Evolutionary conservation across 1,284 basidiomycete species (phyloP).

Genomic region (Porogramme epimiltina): DNA sequence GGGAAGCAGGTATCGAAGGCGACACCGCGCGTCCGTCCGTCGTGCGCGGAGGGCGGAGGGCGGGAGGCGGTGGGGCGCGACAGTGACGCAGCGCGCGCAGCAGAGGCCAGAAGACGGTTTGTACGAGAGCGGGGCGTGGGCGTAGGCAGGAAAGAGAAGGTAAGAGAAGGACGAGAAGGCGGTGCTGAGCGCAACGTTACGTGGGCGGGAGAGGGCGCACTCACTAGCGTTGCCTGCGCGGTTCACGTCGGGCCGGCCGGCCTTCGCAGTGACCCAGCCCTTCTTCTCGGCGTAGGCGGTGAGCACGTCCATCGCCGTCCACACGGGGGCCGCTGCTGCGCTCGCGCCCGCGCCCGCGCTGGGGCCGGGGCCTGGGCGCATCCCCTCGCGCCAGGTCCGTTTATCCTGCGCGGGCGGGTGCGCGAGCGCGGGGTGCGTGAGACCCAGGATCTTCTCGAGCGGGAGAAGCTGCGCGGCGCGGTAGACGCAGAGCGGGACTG

Average conservation of each 20-base stretch:
- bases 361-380: slow-evolving; percentile 27
- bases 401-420: slow-evolving; percentile 54
- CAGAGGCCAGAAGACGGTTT: too few species aligned
- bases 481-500: slow-evolving; percentile 75
- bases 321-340: slow-evolving; percentile 35
- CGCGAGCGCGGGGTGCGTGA: slow-evolving; percentile 52
- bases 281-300: slow-evolving; percentile 76
- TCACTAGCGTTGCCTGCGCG: slow-evolving; percentile 85
- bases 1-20: too few species aligned
- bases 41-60: too few species aligned
- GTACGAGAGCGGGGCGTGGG: neutral
- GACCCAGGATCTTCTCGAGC: slow-evolving; percentile 70
- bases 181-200: too few species aligned
- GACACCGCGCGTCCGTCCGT: too few species aligned
- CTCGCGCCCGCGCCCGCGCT: neutral
- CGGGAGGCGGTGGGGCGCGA: too few species aligned
- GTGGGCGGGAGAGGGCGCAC: slow-evolving; percentile 44
- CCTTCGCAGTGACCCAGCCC: slow-evolving; percentile 87
- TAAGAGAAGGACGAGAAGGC: too few species aligned
- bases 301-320: slow-evolving; percentile 85
- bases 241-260: slow-evolving; percentile 84
- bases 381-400: slow-evolving; percentile 68
- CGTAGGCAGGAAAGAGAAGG: too few species aligned
- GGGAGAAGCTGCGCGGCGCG: slow-evolving; percentile 74
- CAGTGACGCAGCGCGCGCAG: too few species aligned